Base-by-base conservation (phyloP, 306 rosid species). In the Citrullus colocynthis region DNA sequence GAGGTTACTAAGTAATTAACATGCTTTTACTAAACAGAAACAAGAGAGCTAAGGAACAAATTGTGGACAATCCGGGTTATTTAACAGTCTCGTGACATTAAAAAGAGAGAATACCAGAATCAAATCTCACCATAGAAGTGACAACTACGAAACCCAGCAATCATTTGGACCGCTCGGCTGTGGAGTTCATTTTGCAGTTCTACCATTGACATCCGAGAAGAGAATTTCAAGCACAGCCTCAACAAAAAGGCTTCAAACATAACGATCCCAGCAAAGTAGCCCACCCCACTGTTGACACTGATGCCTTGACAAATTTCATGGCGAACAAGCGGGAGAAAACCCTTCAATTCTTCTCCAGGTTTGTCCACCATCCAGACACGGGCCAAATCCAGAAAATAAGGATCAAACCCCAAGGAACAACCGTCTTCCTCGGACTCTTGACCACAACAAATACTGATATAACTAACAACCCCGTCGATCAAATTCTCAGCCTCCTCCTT, bases 201-300 rank as follows among this genome's bases (percentile, higher is more conserved):
- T 14, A 51, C 84, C 84, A 81, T 82, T 0, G 82, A 24, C 57
- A 72, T 36, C 64, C 87, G 89, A n/a, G 51, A 41, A 12, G 83
- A 71, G 5, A 88, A 87, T 77, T 58, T 70, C 81, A 89, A 84
- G 78, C 90, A 84, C 82, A 91, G 48, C 74, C 82, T 88, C 83
- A 91, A 75, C 85, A 91, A 74, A 54, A 91, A 83, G 75, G 86
- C 88, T 61, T 89, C 89, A 49, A 84, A 87, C 91, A 89, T 89
- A 10, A 91, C 93, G 48, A 89, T 81, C 56, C 93, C 97, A 74
- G 92, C 91, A 32, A 89, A 83, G 32, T 72, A 76, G 37, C 87
- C 88, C 32, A 88, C 77, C 61, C 83, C 85, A 63, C 85, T 37
- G 12, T 77, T 18, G 15, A 83, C 54, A 89, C 88, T 80, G 11